Base-by-base conservation (phyloP, 2,329 filamentous ascomycete species). In the Macrophomina phaseolina region DNA sequence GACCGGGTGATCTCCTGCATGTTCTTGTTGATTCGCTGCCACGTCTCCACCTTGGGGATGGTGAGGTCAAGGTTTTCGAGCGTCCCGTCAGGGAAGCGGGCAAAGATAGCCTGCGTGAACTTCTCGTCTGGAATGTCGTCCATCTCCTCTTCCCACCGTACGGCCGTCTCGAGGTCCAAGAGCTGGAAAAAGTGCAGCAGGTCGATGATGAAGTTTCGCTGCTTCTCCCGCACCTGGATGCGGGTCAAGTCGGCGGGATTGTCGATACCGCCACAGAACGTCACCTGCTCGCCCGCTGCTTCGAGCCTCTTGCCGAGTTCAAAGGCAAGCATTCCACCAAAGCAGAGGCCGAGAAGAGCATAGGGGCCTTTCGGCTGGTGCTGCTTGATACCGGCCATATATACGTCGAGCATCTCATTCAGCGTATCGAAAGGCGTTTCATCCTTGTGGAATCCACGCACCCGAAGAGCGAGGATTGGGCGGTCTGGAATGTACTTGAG, bases 141-240 rank as follows among this genome's bases (percentile, higher is more conserved):
- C 65, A 67, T 67, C 23, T 67, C 65, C 16, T 67, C 38, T 53
- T 67, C 65, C 65, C 65, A 67, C 7, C 4, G 40, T 40, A 67
- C 1, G n/a, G 65, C 65, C 12, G 55, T 63, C 34, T 67, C 65
- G 4, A 62, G 4, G 7, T 62, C 55, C 48, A 67, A n/a, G 30
- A 67, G 30, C 49, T 67, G 65, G 56, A 67, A 67, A 32, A 67
- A 67, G 40, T 67, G 65, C 55, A 67, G 48, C 55, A 67, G 38
- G 34, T 67, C 65, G 65, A 67, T 67, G 65, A 67, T 36, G 32
- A 67, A 67, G 36, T 63, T 67, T 4, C 65, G 65, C 8, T 42
- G 34, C 49, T 55, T 67, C 30, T 61, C 28, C 30, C 65, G 56
- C 4, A 62, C 48, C 38, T 62, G 55, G 28, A 67, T 67, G 2